A percentile compares a stretch with the other conserved stretches of the same genome.
Conservation (phyloP, 768 basidiomycete genomes). For the Leccinum boreale region DNA sequence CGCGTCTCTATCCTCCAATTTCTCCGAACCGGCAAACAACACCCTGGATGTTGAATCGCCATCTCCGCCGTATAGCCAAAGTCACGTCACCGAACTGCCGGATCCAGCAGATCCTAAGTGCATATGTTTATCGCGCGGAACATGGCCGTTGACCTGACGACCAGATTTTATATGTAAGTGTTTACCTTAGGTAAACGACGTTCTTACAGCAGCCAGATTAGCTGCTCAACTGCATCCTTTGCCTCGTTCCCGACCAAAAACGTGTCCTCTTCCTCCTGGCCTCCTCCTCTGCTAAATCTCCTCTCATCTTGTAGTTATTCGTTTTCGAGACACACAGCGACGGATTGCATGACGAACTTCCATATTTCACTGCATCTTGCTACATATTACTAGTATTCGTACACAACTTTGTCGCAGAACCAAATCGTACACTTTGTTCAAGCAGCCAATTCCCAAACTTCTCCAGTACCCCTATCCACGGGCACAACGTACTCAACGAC, state of each 20-base stretch:
- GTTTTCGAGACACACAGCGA: neutral
- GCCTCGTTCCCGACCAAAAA: constrained; percentile 4
- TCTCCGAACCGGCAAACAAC: no score
- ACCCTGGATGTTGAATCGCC: no score
- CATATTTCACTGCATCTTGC: neutral
- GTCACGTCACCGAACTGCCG: no score
- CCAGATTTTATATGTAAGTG: no score
- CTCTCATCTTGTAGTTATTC: neutral
- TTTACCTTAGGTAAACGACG: no score
- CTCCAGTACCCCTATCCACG: neutral
- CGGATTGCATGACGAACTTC: neutral
- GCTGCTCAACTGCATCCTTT: neutral
- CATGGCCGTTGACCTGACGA: no score
- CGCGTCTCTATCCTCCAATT: no score
- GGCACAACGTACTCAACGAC: neutral
- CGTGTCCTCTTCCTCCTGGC: neutral
- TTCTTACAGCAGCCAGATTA: no score
- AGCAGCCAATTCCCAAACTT: neutral
- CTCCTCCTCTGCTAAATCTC: neutral
- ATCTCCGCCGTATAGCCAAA: no score
- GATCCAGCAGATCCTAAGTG: no score
- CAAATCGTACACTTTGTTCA: neutral
- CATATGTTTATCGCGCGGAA: no score
- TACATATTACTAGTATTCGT: neutral
- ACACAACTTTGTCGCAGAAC: neutral